Evolutionary conservation across 495 filamentous ascomycete species (phyloP), one percentile per base, ranked within the genome.

Genomic region (Talaromyces adpressus): DNA sequence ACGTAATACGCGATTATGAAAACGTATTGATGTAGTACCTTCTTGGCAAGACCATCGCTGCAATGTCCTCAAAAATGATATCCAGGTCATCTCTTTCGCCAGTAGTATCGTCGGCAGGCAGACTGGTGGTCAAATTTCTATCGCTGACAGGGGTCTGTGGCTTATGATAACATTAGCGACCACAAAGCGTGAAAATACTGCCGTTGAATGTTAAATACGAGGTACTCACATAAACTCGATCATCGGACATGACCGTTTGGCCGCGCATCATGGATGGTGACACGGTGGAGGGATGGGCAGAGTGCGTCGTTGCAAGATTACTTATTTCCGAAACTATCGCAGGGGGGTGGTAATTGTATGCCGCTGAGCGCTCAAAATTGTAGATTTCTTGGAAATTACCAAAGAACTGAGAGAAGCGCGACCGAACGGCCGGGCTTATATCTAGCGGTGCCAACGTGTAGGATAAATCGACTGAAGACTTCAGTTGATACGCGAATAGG

Each of bases 11-110:
- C 6, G 5, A 23, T 30, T 16, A 57, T 3, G 5, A 11, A 8
- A 45, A 14, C 20, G 9, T 27, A 8, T 4, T 9, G 6, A 58
- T 64, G 11, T n/a, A 23, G 11, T 65, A 68, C 67, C 65, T 63
- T 56, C 34, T 65, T 2, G 65, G 22, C 9, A 67, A 66, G 11
- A 69, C 64, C 8, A 66, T 65, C 0, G 63, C 63, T 0, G 67
- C 67, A 61, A 71, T 69, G 47, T 69, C 69, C 30, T 69, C 69
- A 45, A 71, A 71, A 0, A 71, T 41, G 12, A 63, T 59, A 54
- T 71, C 67, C 20, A 69, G 68, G 45, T 56, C 62, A n/a, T 71
- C 67, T 20, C 47, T 25, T 18, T 64, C 67, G 34, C 8, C 25
- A 11, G 18, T 23, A 32, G 64, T 7, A 23, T 45, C 49, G n/a